Percentiles rank a stretch among this genome's conserved stretches.
Evolutionary conservation across 2,329 filamentous ascomycete genomes (phyloP).

Genomic region (Colletotrichum truncatum): DNA sequence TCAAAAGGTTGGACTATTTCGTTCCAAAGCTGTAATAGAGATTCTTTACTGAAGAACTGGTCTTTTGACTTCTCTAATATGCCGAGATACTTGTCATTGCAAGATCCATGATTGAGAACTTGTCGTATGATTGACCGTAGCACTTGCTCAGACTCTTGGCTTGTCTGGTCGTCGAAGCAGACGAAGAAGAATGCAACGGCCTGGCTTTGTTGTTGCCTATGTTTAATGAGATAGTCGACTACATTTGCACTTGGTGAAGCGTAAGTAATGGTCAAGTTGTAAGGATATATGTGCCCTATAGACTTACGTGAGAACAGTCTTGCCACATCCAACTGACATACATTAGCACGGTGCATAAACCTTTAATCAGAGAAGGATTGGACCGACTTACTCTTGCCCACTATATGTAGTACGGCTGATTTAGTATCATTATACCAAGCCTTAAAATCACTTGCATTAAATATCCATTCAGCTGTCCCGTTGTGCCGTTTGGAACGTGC

Average conservation of each 20-base stretch:
- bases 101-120: fast-evolving
- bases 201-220: fast-evolving
- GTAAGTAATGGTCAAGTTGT: no score
- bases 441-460: no score
- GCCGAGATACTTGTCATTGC: no score
- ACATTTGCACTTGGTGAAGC: not conserved
- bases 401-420: not conserved
- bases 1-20: not conserved
- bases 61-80: no score
- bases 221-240: not conserved
- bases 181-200: fast-evolving
- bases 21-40: not conserved
- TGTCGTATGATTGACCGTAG: not conserved
- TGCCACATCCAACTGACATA: not conserved
- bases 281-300: no score
- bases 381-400: constrained; percentile 26
- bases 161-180: fast-evolving
- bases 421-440: no score
- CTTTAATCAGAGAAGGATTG: no score
- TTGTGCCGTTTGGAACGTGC: fast-evolving
- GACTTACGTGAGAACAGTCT: no score
- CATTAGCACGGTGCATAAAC: no score
- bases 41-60: not conserved
- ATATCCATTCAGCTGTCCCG: not conserved
- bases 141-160: fast-evolving